Evolutionary conservation across 257 asterid genomes (phyloP).

Genomic region (Petrea volubilis): DNA sequence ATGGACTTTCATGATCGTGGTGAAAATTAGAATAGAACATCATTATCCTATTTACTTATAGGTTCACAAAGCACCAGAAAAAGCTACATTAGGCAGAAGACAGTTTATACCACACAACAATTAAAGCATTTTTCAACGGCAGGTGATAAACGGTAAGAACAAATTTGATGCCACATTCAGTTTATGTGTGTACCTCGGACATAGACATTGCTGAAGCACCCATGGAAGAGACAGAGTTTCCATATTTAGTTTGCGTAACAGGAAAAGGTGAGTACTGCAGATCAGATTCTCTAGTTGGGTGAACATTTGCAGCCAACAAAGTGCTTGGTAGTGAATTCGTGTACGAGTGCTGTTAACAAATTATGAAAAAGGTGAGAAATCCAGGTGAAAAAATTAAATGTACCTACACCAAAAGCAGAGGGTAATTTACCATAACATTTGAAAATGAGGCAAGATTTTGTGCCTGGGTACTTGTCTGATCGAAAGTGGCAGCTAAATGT

Average conservation of each 20-base stretch:
- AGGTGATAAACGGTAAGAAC: background rate
- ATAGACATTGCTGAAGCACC: constrained; percentile 61
- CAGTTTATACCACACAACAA: background rate
- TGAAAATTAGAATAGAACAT: background rate
- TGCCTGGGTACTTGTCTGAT: constrained; percentile 55
- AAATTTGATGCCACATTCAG: background rate
- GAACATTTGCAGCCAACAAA: constrained; percentile 54
- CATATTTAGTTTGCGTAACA: constrained; percentile 56
- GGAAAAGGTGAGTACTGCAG: constrained; percentile 62
- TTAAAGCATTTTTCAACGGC: background rate
- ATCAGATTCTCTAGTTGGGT: constrained; percentile 71
- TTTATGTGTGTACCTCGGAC: constrained; percentile 58
- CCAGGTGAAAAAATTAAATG: background rate
- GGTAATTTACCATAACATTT: constrained; percentile 57
- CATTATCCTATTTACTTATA: background rate
- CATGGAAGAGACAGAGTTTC: constrained; percentile 50
- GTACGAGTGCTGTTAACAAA: constrained; percentile 47
- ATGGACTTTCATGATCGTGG: background rate
- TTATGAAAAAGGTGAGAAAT: constrained; percentile 12
- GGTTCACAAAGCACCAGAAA: constrained; percentile 1
- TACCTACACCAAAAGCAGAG: background rate
- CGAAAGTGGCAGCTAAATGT: constrained; percentile 48
- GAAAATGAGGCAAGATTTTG: constrained; percentile 61
- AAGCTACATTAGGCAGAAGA: background rate
- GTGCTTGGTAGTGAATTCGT: constrained; percentile 59